Evolutionary conservation across 257 asterid species (phyloP), one percentile per base, ranked within the genome.

Genomic region (Plantago elongata): DNA sequence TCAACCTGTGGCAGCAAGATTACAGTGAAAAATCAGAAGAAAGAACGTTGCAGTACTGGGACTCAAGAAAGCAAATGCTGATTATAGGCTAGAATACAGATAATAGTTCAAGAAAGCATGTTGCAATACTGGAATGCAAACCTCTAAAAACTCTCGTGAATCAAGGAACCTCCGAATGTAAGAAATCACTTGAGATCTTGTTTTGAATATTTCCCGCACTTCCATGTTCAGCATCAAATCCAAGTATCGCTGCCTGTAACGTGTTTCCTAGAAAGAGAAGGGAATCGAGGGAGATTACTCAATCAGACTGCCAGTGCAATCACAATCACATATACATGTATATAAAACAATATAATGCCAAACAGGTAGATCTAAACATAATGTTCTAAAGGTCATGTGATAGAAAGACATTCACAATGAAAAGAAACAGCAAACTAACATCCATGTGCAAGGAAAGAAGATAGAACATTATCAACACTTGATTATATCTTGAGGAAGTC

Each of bases 161-260:
- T 89, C 89, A 42, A 92, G 88, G 59, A 75, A 92, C 60, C 72
- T 82, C 52, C 95, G 72, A 62, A 89, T 65, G 70, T 79, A 81
- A 48, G 88, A 77, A 51, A 92, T 77, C 42, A 87, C 67, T 74
- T 77, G 84, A 8, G 97, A 76, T 58, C 99, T 77, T 52, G 96
- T 87, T 74, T 51, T 84, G 51, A 92, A 86, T 64, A 92, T 87
- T 68, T 83, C 82, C 8, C 92, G 82, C 61, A 92, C 82, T 79
- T 89, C 99, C 60, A 27, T 10, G 62, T 89, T 86, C 72, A 92
- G 69, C 91, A 92, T 81, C 74, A 92, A 63, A 69, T 92, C 99
- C 83, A 92, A 74, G 60, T 84, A 87, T 4, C 97, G 91, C 51
- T 89, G 97, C 57, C 99, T 77, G 59, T 89, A 89, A 5, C 96